phyloP scores from a whole-genome alignment of 1,284 basidiomycete species.

The Trametes sp. region DNA sequence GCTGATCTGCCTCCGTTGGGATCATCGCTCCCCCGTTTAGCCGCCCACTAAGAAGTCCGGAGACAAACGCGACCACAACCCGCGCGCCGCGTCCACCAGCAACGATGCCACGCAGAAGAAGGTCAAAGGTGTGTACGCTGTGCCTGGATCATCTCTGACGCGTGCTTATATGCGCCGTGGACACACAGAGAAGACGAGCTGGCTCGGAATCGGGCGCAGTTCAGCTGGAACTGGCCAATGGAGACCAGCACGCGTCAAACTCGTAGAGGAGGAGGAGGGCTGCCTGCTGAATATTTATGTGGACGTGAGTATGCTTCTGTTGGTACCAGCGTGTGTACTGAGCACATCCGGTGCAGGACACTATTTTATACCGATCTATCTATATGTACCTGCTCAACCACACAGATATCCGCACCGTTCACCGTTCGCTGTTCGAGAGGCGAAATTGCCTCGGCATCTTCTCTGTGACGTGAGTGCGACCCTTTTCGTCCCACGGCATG shows the following conservation, averaged over 20 bases:
- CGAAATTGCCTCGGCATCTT: slow-evolving; percentile 77
- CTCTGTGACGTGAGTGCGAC: slow-evolving; percentile 56
- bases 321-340: slow-evolving; percentile 6
- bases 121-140: slow-evolving; percentile 64
- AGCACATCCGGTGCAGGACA: slow-evolving; percentile 56
- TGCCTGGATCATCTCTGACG: not conserved
- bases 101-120: slow-evolving; percentile 54
- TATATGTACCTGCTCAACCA: slow-evolving; percentile 75
- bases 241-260: slow-evolving; percentile 73
- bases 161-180: not conserved
- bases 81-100: slow-evolving; percentile 40
- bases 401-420: slow-evolving; percentile 74
- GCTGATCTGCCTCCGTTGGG: slow-evolving; percentile 16
- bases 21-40: slow-evolving; percentile 23
- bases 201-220: slow-evolving; percentile 67
- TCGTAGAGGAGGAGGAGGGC: slow-evolving; percentile 70
- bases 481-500: not conserved
- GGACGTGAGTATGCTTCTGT: slow-evolving; percentile 55
- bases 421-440: slow-evolving; percentile 74
- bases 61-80: slow-evolving; percentile 60
- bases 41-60: slow-evolving; percentile 51
- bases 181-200: slow-evolving; percentile 70
- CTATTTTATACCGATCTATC: slow-evolving; percentile 73
- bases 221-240: slow-evolving; percentile 64
- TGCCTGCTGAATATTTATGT: slow-evolving; percentile 76